Evolutionary conservation across 768 basidiomycete genomes (phyloP), one percentile per base, ranked within the genome.

Genomic region (Suillus paluster): DNA sequence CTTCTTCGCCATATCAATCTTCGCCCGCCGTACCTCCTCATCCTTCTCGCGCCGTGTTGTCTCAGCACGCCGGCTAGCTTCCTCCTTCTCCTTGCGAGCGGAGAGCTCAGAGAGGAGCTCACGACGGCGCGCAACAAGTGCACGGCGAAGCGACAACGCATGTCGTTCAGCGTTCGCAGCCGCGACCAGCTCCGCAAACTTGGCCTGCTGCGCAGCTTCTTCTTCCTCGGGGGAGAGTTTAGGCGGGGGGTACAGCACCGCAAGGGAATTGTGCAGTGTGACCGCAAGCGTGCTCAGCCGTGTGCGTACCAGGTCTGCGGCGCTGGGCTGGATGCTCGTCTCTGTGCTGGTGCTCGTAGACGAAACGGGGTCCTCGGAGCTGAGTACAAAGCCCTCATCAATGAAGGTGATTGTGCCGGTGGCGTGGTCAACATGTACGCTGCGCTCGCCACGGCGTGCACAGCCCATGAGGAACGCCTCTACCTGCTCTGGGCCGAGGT

Each of bases 391-490:
- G 0, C 88, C 83, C 59, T 92, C 89, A 68, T 95, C 91, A 49
- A 89, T 82, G 70, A 99, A 99, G 7, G 86, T 82, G 75, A 99
- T 88, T 63, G 87, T 88, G 19, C 94, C 92, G 4, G 84, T 85
- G 34, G 90, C 88, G 73, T 99, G 97, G 75, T 99, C 94, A 49
- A 98, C 86, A 17, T 88, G 87, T 64, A 97, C 89, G 67, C 79
- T 83, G 54, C 98, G 84, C 74, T 97, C 95, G 42, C 94, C 93
- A 9, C 90, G 86, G 52, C 90, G 86, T 48, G 94, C 93, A 62
- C 94, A 94, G 39, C 90, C 89, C 92, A 97, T 97, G 65, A 99
- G 79, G 76, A 97, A 98, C 5, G 91, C 90, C 77, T 99, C 95
- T 65, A 90, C 81, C 72, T 90, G 88, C 63, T 90, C 87, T n/a